phyloP scores from a whole-genome alignment of 805 yeast genomes.

The Priceomyces carsonii region DNA sequence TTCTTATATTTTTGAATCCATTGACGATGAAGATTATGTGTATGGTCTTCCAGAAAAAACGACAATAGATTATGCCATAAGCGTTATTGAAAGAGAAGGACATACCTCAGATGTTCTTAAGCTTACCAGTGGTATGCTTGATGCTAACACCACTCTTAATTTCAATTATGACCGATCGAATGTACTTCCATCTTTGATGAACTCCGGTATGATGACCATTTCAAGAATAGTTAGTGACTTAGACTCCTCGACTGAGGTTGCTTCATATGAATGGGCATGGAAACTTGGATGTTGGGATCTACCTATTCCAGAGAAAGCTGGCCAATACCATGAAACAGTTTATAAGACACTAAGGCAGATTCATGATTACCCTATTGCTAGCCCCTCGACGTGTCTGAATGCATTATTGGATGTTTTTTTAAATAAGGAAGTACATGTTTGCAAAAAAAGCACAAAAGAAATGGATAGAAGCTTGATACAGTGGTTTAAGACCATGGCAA shows the following conservation, averaged over 20 bases:
- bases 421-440: conserved; percentile 9
- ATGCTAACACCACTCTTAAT: conserved; percentile 33
- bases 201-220: conserved; percentile 59
- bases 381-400: conserved; percentile 16
- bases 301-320: conserved; percentile 44
- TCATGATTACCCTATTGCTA: conserved; percentile 31
- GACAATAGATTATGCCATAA: conserved; percentile 51
- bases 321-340: conserved; percentile 45
- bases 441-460: conserved; percentile 15
- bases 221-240: conserved; percentile 45
- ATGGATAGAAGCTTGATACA: conserved; percentile 11
- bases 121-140: conserved; percentile 59
- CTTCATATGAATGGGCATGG: conserved; percentile 67
- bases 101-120: conserved; percentile 42
- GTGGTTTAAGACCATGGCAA: conserved; percentile 30
- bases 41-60: conserved; percentile 66
- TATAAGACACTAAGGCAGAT: conserved; percentile 54
- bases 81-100: conserved; percentile 32
- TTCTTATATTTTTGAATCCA: conserved; percentile 44
- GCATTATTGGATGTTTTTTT: conserved; percentile 19
- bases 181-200: conserved; percentile 40
- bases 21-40: conserved; percentile 64
- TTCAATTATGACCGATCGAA: conserved; percentile 7
- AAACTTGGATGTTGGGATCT: conserved; percentile 77
- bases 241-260: conserved; percentile 8